Evolutionary conservation across 371 early-diverging fungal genomes (phyloP), one percentile per base, ranked within the genome.

Genomic region (Mucor circinelloides): DNA sequence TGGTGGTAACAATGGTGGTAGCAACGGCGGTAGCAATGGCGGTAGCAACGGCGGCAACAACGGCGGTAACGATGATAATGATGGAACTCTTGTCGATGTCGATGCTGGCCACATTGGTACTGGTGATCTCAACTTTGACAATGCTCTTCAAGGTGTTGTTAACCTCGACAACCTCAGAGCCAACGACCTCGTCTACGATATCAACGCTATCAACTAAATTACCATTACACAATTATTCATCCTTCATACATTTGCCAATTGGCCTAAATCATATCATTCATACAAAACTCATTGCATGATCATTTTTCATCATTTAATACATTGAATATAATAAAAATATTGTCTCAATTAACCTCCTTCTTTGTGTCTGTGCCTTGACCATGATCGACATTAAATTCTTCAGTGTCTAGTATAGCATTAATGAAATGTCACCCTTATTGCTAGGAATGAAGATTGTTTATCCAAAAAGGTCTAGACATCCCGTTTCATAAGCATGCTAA

Each of bases 81-180:
- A 30, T 44, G 19, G n/a, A 9, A 17, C 60, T 30, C 64, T 67
- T n/a, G 46, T 63, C 19, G 48, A 50, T 25, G 30, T 60, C 23
- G 30, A 19, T 12, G 23, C 52, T 62, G 54, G 54, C 4, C 3
- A 62, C 36, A 52, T 62, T 48, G 61, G 61, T 31, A 48, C 61
- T 61, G 50, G 31, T 32, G 61, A 48, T 48, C 44, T 58, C 40
- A 58, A 34, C 38, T 30, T 32, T 15, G 23, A 58, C n/a, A 58
- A 58, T 21, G 38, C 40, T 38, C 25, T 34, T 38, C 9, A 52
- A 7, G 55, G 15, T 28, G 17, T 52, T 27, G 19, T 54, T 28
- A 40, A 40, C 5, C 38, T 32, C 13, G 27, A 55, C 38, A 27
- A 21, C 34, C 30, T 38, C 30, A 25, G 28, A 6, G 7, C 17